phyloP scores from a whole-genome alignment of 108 stramenopile species.

The Bacterosira constricta region DNA sequence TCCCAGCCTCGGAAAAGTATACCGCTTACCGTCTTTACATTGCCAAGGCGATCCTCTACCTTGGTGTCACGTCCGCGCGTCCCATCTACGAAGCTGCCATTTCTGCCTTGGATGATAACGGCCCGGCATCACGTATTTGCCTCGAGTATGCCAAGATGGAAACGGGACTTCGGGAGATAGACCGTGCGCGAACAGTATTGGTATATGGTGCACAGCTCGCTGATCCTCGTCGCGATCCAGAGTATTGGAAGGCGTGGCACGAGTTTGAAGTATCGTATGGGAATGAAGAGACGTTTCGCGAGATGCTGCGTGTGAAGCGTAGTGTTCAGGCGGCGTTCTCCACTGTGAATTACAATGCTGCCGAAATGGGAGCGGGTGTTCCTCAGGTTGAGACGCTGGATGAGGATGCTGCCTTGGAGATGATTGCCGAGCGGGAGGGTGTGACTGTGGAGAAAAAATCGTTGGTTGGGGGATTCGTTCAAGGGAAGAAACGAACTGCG shows the following conservation, averaged over 20 bases:
- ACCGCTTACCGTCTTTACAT: conserved; percentile 90
- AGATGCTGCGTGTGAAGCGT: conserved; percentile 95
- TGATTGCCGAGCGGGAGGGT: conserved; percentile 83
- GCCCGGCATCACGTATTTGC: conserved; percentile 81
- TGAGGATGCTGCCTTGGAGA: conserved; percentile 84
- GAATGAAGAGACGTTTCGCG: conserved; percentile 98
- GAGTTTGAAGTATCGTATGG: conserved; percentile 98
- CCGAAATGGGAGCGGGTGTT: conserved; percentile 67
- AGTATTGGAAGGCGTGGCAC: conserved; percentile 95
- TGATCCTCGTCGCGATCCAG: conserved; percentile 86
- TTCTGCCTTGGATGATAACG: conserved; percentile 81
- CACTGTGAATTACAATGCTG: conserved; percentile 92
- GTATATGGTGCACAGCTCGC: conserved; percentile 95
- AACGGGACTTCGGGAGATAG: conserved; percentile 90
- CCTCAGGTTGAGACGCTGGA: conserved; percentile 59
- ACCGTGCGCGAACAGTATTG: conserved; percentile 91
- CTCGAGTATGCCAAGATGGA: conserved; percentile 95
- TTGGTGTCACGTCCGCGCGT: conserved; percentile 90
- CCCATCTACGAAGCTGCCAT: conserved; percentile 94
- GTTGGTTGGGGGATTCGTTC: conserved; percentile 60
- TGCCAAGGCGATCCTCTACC: conserved; percentile 87
- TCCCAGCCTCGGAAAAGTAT: conserved; percentile 81
- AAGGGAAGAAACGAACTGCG: conserved; percentile 63
- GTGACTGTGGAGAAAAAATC: conserved; percentile 53
- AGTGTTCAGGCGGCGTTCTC: conserved; percentile 93